Evolutionary conservation across 306 rosid species (phyloP), one percentile per base, ranked within the genome.

Genomic region (Prinsepia uniflora): DNA sequence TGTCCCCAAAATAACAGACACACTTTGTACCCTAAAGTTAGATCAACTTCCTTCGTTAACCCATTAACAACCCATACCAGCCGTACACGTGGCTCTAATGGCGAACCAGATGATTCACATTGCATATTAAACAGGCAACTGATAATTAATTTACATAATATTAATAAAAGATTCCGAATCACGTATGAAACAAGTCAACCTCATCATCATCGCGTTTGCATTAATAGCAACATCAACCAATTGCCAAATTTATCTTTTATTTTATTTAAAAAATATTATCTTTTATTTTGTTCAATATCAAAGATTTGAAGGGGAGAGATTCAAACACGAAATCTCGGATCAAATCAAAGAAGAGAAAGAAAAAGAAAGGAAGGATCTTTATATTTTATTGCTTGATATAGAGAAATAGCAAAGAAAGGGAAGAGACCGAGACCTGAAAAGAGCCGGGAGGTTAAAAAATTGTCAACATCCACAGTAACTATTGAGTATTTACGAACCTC

Each of bases 401-500:
- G 50, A 46, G 50, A 12, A 46, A 46, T 46, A 46, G 65, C 49
- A 70, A 75, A 61, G 81, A 77, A 82, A 81, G 70, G 63, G 76
- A 82, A 56, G 73, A 69, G 77, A 75, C 78, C 50, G 41, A 67
- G 85, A 67, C 55, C 73, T 57, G 85, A 81, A 50, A 30, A 24
- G 30, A 2, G 36, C 4, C 3, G 24, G 65, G 76, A 63, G 63
- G 80, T 68, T 62, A 72, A 64, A 68, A 82, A 47, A 57, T 66
- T 61, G 94, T 90, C 91, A 83, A 85, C 89, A 82, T 80, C 86
- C 68, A 73, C 86, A 86, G 87, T 30, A 30, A 30, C 36, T 30
- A 30, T 30, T 3, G 36, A 30, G 36, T 30, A 30, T 30, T 30
- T 30, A 30, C 36, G 36, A 30, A 30, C 36, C 36, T 30, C 36